Percentiles rank a stretch among this genome's conserved stretches.
Evolutionary conservation across 2,329 filamentous ascomycete genomes (phyloP).

Genomic region (Aspergillus floridensis): DNA sequence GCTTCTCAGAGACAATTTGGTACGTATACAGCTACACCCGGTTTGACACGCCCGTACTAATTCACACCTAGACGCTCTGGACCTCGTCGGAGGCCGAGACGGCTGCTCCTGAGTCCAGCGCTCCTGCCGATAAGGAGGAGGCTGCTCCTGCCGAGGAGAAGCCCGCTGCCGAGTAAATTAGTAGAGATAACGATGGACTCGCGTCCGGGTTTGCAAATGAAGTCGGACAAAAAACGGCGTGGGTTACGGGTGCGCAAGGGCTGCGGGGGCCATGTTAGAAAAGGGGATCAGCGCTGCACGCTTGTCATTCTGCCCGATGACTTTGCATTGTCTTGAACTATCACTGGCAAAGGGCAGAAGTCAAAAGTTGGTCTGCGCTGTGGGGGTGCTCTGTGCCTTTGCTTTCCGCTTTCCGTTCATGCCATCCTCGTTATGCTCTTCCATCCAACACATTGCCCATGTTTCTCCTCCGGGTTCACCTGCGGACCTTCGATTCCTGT

Average conservation of each 20-base stretch:
- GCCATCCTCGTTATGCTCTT: slow-evolving; percentile 1
- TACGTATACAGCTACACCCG: slow-evolving; percentile 45
- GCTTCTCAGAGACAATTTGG: slow-evolving; percentile 93
- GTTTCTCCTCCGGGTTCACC: slow-evolving; percentile 13
- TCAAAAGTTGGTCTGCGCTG: background rate
- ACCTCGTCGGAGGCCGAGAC: slow-evolving; percentile 97
- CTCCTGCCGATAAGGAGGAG: slow-evolving; percentile 43
- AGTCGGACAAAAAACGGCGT: slow-evolving; percentile 10
- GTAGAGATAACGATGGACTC: slow-evolving; percentile 33
- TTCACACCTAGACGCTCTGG: slow-evolving; percentile 77
- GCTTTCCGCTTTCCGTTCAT: background rate
- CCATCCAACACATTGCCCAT: slow-evolving; percentile 10
- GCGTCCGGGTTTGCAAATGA: slow-evolving; percentile 22
- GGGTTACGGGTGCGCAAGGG: slow-evolving; percentile 12
- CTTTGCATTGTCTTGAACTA: background rate
- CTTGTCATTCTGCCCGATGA: background rate
- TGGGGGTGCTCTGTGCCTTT: background rate
- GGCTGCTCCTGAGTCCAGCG: slow-evolving; percentile 52
- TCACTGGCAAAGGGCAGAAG: background rate
- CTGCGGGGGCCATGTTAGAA: slow-evolving; percentile 3
- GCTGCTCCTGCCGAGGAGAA: slow-evolving; percentile 44
- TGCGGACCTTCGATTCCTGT: slow-evolving; percentile 17
- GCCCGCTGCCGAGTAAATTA: slow-evolving; percentile 42
- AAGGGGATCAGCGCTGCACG: background rate
- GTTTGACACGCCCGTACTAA: slow-evolving; percentile 25